Evolutionary conservation across 306 rosid genomes (phyloP).

Genomic region (Ammopiptanthus mongolicus): DNA sequence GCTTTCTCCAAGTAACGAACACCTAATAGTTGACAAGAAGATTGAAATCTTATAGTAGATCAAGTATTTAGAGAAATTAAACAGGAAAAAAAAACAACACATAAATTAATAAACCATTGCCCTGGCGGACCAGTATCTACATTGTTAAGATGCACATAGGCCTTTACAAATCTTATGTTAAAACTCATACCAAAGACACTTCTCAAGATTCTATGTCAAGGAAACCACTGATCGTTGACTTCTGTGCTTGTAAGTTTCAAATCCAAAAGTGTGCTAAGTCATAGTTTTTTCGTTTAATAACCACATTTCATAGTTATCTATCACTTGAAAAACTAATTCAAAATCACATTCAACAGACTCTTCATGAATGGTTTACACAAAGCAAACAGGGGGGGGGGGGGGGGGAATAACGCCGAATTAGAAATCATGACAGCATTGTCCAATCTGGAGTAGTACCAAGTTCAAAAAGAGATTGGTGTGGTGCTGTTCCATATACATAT

Average conservation of each 20-base stretch:
- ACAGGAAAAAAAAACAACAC: background rate
- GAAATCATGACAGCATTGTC: too few relatives aligned
- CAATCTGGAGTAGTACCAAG: too few relatives aligned
- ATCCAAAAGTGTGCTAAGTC: background rate
- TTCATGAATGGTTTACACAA: too few relatives aligned
- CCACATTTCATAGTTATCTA: background rate
- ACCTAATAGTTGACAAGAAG: slow-evolving; percentile 45
- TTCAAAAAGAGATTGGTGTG: too few relatives aligned
- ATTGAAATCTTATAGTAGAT: slow-evolving; percentile 1
- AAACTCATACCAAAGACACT: background rate
- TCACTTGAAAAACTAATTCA: background rate
- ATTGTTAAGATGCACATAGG: background rate
- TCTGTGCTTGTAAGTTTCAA: background rate
- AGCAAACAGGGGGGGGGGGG: too few relatives aligned
- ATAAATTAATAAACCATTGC: background rate
- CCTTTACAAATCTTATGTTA: background rate
- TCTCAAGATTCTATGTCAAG: background rate
- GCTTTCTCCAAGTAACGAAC: slow-evolving; percentile 99
- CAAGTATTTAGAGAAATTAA: background rate
- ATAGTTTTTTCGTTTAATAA: background rate
- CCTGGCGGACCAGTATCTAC: background rate
- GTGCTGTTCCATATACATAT: too few relatives aligned
- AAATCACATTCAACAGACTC: background rate
- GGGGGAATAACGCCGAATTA: too few relatives aligned
- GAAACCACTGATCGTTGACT: background rate